Base-by-base conservation (phyloP, 768 basidiomycete species). In the Hysterangium stoloniferum region DNA sequence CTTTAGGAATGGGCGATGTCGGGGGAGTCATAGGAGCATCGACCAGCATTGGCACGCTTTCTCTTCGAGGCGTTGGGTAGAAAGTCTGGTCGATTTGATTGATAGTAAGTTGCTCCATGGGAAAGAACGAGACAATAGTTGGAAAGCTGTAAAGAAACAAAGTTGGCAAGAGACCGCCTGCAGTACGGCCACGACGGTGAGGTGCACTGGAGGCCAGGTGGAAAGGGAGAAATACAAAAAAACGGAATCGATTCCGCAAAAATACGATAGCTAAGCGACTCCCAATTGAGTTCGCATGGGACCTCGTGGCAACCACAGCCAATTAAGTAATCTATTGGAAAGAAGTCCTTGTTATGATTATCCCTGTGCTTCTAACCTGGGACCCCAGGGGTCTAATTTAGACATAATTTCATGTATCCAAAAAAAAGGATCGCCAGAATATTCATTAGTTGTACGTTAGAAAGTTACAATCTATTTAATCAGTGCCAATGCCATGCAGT, bases 11-110 rank as follows among this genome's bases (percentile, higher is more conserved):
- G 2, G 80, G 83, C 37, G 84, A 86, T 52, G 82, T 67, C 6
- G 84, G 84, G 4, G 84, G 84, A 1, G 84, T 86, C 57, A 85
- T 75, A 20, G 79, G 84, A n/a, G 76, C 77, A 52, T 79, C 74
- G 38, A 71, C 64, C 45, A 73, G 65, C 56, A 76, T 66, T 50
- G 72, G 66, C 32, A 66, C 66, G 36, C 75, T 70, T 53, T 74
- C 67, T 27, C 67, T 62, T 33, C 65, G 59, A 49, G 58, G 33
- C 20, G 29, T 41, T 15, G 49, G 28, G 32, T 42, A 24, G 29
- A 51, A 29, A 13, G 49, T 12, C 22, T 13, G n/a, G n/a, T n/a
- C n/a, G n/a, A n/a, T 41, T 41, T 41, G 11, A 41, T 22, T 24
- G 17, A 51, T 40, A 6, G 27, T 27, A 28, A 2, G 40, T 3